Evolutionary conservation across 2,329 filamentous ascomycete species (phyloP).

Genomic region (Botrytis porri): DNA sequence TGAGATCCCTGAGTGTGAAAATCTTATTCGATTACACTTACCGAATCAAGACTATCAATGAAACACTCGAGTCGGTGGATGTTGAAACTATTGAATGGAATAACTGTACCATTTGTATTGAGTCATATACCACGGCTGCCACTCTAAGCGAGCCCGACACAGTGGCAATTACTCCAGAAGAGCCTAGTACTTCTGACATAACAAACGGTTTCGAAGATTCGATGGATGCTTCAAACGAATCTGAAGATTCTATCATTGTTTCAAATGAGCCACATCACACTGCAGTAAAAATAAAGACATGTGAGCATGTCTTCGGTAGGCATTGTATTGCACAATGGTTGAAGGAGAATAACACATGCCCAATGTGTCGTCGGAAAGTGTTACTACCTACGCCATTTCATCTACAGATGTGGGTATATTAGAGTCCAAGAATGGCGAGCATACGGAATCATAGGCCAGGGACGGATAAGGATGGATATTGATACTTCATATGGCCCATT

Average conservation of each 20-base stretch:
- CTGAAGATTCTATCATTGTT: background rate
- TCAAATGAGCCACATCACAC: background rate
- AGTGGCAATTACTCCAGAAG: background rate
- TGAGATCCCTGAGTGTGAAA: background rate
- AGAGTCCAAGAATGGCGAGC: background rate
- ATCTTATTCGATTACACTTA: accelerated
- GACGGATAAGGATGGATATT: background rate
- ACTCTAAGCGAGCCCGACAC: background rate
- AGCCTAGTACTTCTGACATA: background rate
- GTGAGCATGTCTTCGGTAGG: background rate
- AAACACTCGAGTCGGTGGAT: background rate
- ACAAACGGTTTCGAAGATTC: background rate
- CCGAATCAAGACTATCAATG: background rate
- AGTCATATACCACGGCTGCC: background rate
- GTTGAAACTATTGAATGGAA: background rate
- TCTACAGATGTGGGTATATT: background rate
- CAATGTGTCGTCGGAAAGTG: background rate
- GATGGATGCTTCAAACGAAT: background rate
- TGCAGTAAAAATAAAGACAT: background rate
- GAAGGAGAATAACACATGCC: background rate
- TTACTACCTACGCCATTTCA: background rate
- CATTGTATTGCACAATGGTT: background rate
- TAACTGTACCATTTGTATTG: background rate
- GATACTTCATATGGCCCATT: accelerated
- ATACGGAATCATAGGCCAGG: background rate